Percentiles rank a stretch among this genome's conserved stretches.
Evolutionary conservation across 345 rosid species (phyloP).

Genomic region (Boechera divaricarpa): DNA sequence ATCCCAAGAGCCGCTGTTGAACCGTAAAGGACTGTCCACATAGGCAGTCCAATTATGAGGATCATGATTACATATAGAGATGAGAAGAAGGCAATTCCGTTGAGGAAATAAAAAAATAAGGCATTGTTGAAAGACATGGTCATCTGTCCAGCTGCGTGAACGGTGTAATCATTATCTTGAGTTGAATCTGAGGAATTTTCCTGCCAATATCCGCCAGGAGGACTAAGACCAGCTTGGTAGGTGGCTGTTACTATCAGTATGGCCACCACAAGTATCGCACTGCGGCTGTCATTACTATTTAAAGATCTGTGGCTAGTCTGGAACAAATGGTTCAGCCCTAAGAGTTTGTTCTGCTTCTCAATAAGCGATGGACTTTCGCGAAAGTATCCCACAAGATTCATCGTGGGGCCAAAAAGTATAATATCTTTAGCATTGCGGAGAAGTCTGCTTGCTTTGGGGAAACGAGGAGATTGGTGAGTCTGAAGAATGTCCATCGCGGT

Average conservation of each 20-base stretch:
- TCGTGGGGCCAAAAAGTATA: neutral
- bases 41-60: conserved; percentile 37
- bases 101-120: conserved; percentile 20
- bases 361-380: neutral
- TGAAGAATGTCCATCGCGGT: conserved; percentile 43
- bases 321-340: conserved; percentile 5
- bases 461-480: neutral
- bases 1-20: conserved; percentile 19
- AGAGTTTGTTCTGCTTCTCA: conserved; percentile 23
- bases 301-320: neutral
- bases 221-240: conserved; percentile 46
- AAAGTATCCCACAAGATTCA: conserved; percentile 26
- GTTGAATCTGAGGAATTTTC: conserved; percentile 4
- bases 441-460: conserved; percentile 4
- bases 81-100: conserved; percentile 34
- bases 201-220: conserved; percentile 47
- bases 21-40: conserved; percentile 17
- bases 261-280: conserved; percentile 42
- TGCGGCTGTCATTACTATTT: neutral
- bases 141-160: conserved; percentile 34
- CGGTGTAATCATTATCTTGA: neutral
- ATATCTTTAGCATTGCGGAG: conserved; percentile 30
- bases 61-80: conserved; percentile 32
- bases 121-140: conserved; percentile 4
- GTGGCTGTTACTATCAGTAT: conserved; percentile 50